Base-by-base conservation (phyloP, 495 filamentous ascomycete species). In the Staphylotrichum longicolle region DNA sequence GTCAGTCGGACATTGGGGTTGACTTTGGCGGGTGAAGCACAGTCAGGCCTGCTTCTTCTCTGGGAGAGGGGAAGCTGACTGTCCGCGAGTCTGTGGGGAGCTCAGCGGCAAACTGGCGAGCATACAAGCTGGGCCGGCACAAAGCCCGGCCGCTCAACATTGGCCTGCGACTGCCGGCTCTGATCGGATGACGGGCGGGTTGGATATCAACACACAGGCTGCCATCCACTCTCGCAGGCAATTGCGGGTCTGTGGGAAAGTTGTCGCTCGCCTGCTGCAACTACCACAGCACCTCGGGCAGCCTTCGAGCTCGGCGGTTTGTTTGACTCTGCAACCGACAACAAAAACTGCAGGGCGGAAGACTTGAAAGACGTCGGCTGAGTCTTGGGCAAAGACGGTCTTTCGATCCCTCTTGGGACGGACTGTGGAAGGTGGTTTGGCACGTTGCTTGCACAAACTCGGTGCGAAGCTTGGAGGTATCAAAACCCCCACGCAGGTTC, bases 1-100 rank as follows among this genome's bases (percentile, higher is more conserved):
- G 30, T 34, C 1, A 11, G 33, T 35, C 14, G 48, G 20, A 11
- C 20, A 1, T 27, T 27, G 20, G 20, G n/a, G 54, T 3, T 6
- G 34, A 11, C 27, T 52, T 40, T 15, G 59, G 11, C 42, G 57
- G 57, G 45, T 50, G 49, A 46, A 37, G 2, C 30, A 39, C 30
- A 10, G 10, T 11, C 5, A 10, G 12, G 11, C 11, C 15, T 14
- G 14, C 10, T 45, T 7, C 27, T 34, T 45, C 20, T 20, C 7
- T 41, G 45, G 2, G 42, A 33, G 42, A 10, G 10, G 40, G 53
- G 53, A 44, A 41, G 37, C 20, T 55, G 39, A 39, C 4, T 33
- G 12, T 37, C 27, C 37, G 42, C 39, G 53, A 6, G 27, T 5
- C 37, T n/a, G 6, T 4, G 37, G 37, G 20, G 20, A 42, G 52